Evolutionary conservation across 805 yeast species (phyloP).

Genomic region (Cyberlindnera veronae): DNA sequence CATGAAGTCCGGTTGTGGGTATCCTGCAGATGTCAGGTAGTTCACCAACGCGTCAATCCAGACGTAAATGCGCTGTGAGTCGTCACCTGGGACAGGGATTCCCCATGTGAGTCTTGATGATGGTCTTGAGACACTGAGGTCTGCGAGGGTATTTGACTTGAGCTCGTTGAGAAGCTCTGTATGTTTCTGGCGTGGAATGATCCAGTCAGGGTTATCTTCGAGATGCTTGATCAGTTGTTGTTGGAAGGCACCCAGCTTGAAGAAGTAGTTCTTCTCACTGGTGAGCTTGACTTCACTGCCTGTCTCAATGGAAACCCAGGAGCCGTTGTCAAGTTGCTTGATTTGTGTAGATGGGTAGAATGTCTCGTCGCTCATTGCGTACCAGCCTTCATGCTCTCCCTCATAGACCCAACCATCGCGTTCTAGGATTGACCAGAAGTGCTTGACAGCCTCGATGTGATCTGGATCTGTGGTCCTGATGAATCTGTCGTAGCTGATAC

Average conservation of each 20-base stretch:
- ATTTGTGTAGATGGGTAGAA: conserved; percentile 85
- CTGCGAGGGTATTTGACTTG: conserved; percentile 44
- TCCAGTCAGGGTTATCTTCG: conserved; percentile 49
- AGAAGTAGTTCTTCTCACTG: conserved; percentile 84
- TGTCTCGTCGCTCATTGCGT: conserved; percentile 89
- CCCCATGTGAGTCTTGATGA: conserved; percentile 81
- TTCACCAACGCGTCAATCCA: conserved; percentile 96
- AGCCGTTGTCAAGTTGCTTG: conserved; percentile 32
- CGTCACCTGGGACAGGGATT: conserved; percentile 78
- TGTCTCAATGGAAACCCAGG: conserved; percentile 58
- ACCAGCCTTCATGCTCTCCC: conserved; percentile 92
- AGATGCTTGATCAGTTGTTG: conserved; percentile 47
- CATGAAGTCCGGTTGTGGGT: conserved; percentile 35
- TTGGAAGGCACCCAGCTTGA: conserved; percentile 63
- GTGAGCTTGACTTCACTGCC: conserved; percentile 72
- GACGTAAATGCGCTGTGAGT: conserved; percentile 78
- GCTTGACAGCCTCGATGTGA: conserved; percentile 60
- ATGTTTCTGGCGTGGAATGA: conserved; percentile 62
- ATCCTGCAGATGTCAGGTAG: conserved; percentile 73
- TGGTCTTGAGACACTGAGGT: conserved; percentile 88
- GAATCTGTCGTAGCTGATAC: conserved; percentile 67
- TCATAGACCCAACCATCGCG: conserved; percentile 68
- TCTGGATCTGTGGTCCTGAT: conserved; percentile 88
- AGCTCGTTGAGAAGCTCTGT: conserved; percentile 57
- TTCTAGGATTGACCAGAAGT: conserved; percentile 64